Evolutionary conservation across 2,329 filamentous ascomycete species (phyloP), one percentile per base, ranked within the genome.

Genomic region (Colletotrichum sp.): DNA sequence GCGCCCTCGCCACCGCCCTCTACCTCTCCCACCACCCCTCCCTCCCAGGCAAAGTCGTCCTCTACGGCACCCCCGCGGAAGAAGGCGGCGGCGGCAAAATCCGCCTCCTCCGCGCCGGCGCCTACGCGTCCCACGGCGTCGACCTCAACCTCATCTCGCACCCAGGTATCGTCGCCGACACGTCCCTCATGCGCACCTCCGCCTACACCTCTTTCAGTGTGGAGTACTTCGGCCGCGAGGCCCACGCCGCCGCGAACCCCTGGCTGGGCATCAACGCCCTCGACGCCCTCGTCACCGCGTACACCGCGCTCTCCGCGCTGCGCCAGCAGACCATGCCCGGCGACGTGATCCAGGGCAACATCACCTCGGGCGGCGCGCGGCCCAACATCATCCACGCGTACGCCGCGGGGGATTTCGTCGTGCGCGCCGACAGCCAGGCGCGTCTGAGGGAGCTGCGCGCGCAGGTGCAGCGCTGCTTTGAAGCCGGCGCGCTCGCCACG

Each of bases 221-320:
- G 1, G 87, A 88, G 18, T 92, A 90, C 77, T 85, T 86, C 2
- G 91, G 91, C 2, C 86, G 86, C 67, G 88, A 88, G 71, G 90
- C 91, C 0, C 91, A 92, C 77, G 90, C 90, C 0, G 90, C 88
- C 1, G 87, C 88, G 5, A 88, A 84, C n/a, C 91, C 90, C 0
- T 92, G 90, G 90, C 84, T 90, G 7, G 91, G 91, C 0, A 85
- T 90, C 78, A 92, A 93, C 79, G 91, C 91, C 0, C 85, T 92
- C 0, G 91, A 93, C 78, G 90, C 90, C 1, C 79, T 91, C 26
- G 84, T 92, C 4, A 84, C 85, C 0, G 87, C 85, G 1, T 89
- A 89, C 77, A 87, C 86, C 68, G 84, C 84, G 59, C 81, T 92
- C 6, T 87, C 88, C 0, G 84, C 90, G 1, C 83, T 92, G 8